These are phyloP conservation scores for Trichoderma simmonsii DNA, from an alignment of 2,329 filamentous ascomycete genomes.

Conservation along the genomic window DNA sequence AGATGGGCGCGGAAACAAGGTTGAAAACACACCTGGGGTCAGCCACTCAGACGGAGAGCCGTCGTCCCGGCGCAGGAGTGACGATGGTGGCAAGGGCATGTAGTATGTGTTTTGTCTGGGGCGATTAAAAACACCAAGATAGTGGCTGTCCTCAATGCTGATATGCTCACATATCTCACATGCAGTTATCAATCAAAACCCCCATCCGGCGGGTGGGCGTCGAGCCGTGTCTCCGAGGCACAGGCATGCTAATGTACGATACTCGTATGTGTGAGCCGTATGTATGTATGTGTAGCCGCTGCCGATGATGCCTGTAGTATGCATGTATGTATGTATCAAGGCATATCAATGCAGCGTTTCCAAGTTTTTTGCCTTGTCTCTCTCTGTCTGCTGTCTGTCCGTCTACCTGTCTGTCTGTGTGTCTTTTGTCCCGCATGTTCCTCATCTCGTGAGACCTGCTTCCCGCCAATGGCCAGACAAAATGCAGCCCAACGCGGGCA, in stretches of 20 bases:
- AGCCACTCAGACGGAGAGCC: not conserved
- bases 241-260: not conserved
- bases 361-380: not conserved
- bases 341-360: not conserved
- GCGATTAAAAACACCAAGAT: not conserved
- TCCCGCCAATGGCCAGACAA: not conserved
- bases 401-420: not conserved
- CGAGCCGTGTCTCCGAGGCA: not conserved
- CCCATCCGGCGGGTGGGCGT: not conserved
- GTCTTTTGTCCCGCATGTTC: not conserved
- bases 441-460: not conserved
- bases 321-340: not conserved
- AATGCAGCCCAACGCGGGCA: not conserved
- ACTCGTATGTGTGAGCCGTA: not conserved
- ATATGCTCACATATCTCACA: not conserved
- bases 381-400: not conserved
- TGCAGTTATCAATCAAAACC: not conserved
- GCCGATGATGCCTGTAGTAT: not conserved
- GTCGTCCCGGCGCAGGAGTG: not conserved
- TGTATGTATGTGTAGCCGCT: not conserved
- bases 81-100: not conserved
- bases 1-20: not conserved
- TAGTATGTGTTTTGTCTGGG: not conserved
- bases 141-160: not conserved
- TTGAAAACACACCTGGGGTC: not conserved